Conservation (phyloP, 176 grass and related monocot genomes). For the Urochloa ruziziensis region DNA sequence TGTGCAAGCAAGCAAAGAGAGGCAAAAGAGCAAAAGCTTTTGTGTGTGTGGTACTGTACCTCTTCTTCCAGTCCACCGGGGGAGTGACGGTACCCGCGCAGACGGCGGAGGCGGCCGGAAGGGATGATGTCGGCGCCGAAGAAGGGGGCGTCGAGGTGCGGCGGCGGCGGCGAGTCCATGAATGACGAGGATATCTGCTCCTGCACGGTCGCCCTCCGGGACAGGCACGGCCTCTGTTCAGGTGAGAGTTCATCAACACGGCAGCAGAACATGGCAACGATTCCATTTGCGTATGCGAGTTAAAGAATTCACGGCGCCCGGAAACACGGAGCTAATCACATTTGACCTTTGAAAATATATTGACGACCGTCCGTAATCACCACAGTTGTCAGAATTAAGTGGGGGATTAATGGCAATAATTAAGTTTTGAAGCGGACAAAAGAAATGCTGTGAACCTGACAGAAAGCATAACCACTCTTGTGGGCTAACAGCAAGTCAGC, state of each 20-base stretch:
- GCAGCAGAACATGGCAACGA: slow-evolving; percentile 34
- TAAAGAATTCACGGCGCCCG: not conserved
- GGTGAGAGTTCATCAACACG: slow-evolving; percentile 37
- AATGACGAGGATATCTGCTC: slow-evolving; percentile 68
- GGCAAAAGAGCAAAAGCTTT: not conserved
- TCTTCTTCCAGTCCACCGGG: slow-evolving; percentile 86
- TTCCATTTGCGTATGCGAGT: not conserved
- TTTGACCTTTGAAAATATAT: slow-evolving; percentile 31
- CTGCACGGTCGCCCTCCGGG: slow-evolving; percentile 55
- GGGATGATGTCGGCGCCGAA: slow-evolving; percentile 62
- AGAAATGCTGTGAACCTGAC: slow-evolving; percentile 8
- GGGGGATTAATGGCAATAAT: not conserved
- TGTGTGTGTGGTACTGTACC: slow-evolving; percentile 22
- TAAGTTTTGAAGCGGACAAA: not conserved
- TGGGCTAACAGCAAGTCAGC: not conserved
- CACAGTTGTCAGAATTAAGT: slow-evolving; percentile 2
- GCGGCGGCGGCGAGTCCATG: slow-evolving; percentile 63
- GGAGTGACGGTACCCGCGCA: slow-evolving; percentile 73
- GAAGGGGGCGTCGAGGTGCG: slow-evolving; percentile 47
- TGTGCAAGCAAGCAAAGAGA: slow-evolving; percentile 25
- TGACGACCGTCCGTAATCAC: slow-evolving; percentile 1
- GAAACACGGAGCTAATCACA: not conserved
- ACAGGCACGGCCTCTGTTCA: slow-evolving; percentile 53
- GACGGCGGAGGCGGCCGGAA: slow-evolving; percentile 54
- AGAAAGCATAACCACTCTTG: not conserved